These are phyloP conservation scores for Wickerhamiella pararugosa DNA, from an alignment of 1,139 yeast species.

Conservation along the genomic window DNA sequence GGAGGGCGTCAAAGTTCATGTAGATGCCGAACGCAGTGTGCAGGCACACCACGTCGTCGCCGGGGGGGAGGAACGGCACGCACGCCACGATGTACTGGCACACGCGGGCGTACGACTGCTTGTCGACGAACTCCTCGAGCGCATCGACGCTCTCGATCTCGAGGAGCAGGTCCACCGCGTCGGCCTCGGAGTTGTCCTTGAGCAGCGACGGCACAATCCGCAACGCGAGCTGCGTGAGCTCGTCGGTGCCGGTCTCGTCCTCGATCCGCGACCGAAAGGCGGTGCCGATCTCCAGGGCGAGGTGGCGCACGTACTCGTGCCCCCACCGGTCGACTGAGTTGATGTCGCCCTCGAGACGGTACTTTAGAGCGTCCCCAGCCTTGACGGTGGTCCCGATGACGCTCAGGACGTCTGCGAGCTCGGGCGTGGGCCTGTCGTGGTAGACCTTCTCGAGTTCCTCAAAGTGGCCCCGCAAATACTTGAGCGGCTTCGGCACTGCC, in stretches of 20 bases:
- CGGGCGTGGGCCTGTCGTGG: slow-evolving; percentile 31
- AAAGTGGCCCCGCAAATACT: slow-evolving; percentile 82
- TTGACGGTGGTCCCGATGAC: slow-evolving; percentile 89
- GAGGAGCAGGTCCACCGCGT: slow-evolving; percentile 82
- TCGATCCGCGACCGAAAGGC: slow-evolving; percentile 60
- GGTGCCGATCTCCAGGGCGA: slow-evolving; percentile 89
- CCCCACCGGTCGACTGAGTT: slow-evolving; percentile 82
- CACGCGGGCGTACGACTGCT: slow-evolving; percentile 70
- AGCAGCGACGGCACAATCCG: slow-evolving; percentile 81
- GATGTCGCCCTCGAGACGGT: slow-evolving; percentile 41
- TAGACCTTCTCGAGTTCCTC: slow-evolving; percentile 49
- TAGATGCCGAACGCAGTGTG: slow-evolving; percentile 87
- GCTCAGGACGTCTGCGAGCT: slow-evolving; percentile 73
- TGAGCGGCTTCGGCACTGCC: slow-evolving; percentile 96
- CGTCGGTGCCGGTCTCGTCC: slow-evolving; percentile 18
- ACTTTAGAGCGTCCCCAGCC: slow-evolving; percentile 65
- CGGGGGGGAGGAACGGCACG: slow-evolving; percentile 89
- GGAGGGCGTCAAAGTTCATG: slow-evolving; percentile 58
- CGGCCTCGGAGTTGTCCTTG: slow-evolving; percentile 95
- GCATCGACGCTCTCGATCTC: slow-evolving; percentile 82
- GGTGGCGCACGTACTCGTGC: slow-evolving; percentile 91
- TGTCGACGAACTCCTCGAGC: slow-evolving; percentile 72
- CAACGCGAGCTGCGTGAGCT: slow-evolving; percentile 50
- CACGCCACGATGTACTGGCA: slow-evolving; percentile 92
- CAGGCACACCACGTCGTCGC: slow-evolving; percentile 76